Evolutionary conservation across 1,139 yeast species (phyloP).

Genomic region (Ogataea hybrid): DNA sequence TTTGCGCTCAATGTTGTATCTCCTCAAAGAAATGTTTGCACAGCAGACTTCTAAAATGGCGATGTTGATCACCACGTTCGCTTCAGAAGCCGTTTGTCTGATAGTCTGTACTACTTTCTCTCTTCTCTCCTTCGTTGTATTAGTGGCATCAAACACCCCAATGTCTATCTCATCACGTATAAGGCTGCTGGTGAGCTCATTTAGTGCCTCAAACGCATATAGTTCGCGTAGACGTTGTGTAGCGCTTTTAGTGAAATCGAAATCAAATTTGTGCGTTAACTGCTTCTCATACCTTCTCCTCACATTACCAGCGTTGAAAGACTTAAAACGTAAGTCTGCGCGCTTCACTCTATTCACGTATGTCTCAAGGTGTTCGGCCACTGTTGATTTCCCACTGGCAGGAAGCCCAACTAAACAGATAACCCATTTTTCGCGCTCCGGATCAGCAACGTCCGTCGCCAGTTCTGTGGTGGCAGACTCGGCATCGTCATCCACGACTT

Average conservation of each 20-base stretch:
- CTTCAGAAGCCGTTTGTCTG: conserved; percentile 12
- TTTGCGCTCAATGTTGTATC: conserved; percentile 62
- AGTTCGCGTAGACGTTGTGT: conserved; percentile 41
- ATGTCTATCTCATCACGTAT: conserved; percentile 46
- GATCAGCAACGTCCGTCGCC: conserved; percentile 7
- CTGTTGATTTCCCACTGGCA: conserved; percentile 69
- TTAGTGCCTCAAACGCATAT: conserved; percentile 59
- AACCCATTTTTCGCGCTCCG: conserved; percentile 35
- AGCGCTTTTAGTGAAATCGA: conserved; percentile 44
- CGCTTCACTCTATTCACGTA: conserved; percentile 34
- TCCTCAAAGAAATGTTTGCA: conserved; percentile 38
- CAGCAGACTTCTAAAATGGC: conserved; percentile 47
- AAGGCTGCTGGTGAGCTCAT: conserved; percentile 47
- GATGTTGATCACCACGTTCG: conserved; percentile 23
- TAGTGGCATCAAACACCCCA: conserved; percentile 67
- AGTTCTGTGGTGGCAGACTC: conserved; percentile 12
- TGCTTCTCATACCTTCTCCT: conserved; percentile 34
- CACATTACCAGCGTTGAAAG: conserved; percentile 58
- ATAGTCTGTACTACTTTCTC: conserved; percentile 23
- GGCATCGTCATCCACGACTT: conserved; percentile 14
- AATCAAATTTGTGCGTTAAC: conserved; percentile 39
- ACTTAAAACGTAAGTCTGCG: conserved; percentile 35
- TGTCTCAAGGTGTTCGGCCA: conserved; percentile 49
- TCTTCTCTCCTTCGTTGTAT: conserved; percentile 52
- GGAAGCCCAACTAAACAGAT: conserved; percentile 66